Evolutionary conservation across 768 basidiomycete species (phyloP), one percentile per base, ranked within the genome.

Genomic region (Daedaleopsis sinensis): DNA sequence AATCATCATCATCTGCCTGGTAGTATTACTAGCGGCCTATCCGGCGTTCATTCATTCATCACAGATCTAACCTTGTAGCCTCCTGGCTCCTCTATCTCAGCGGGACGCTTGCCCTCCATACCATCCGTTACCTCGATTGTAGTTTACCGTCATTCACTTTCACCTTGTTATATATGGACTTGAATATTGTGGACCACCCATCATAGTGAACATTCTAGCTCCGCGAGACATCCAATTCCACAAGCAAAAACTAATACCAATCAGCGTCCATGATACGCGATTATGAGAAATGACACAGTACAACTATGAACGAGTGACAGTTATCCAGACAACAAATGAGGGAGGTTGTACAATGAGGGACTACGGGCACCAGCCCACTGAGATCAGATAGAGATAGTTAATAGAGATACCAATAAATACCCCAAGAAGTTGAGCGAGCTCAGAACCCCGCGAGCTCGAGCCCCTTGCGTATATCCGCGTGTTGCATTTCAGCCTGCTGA

Each of bases 361-460:
- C 13, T 24, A 16, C 24, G 43, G 57, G 54, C 44, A 36, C 58
- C 47, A 52, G 62, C 58, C 57, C 57, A 18, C 18, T 21, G 39
- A 49, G 27, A 44, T 9, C 44, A 38, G 24, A 16, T 6, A 21
- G 36, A 24, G 8, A 21, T 18, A 38, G 42, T 21, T 18, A 52
- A 53, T 43, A 49, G 15, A 52, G 27, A 50, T 59, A 64, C 55
- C 50, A 55, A 64, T 57, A 60, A 58, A 60, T 60, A 60, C 4
- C 32, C 27, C 49, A 44, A 52, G 21, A 62, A 27, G 18, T 23
- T 11, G 18, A 32, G 52, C 27, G 55, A 46, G 47, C 61, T 74
- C 71, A 89, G 68, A 90, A 89, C 9, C 87, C 87, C 50, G 87
- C 87, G 32, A 82, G 83, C 72, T 88, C 85, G 44, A 89, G 72